Evolutionary conservation across 257 asterid genomes (phyloP).

Genomic region (Striga asiatica): DNA sequence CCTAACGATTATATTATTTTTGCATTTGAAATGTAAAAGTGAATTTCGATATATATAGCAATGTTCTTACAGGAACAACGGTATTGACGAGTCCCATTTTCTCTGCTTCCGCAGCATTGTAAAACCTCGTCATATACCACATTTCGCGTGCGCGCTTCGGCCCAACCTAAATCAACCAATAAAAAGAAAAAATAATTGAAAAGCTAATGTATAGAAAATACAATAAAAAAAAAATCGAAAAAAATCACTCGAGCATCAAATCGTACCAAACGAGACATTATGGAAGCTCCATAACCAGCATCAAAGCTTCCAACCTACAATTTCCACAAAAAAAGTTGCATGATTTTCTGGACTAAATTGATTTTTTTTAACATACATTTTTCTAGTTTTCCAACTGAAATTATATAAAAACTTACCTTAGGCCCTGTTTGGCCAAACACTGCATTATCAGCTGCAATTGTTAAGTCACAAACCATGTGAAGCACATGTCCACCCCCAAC

Average conservation of each 20-base stretch:
- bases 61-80: constrained; percentile 68
- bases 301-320: constrained; percentile 95
- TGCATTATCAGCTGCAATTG: constrained; percentile 93
- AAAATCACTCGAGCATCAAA: not conserved
- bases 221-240: not conserved
- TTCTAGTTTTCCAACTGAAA: not conserved
- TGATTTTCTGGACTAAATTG: too few relatives aligned
- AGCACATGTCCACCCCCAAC: constrained; percentile 95
- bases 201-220: not conserved
- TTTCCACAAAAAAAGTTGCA: not conserved
- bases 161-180: constrained; percentile 39
- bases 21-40: too few relatives aligned
- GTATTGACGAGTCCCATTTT: constrained; percentile 91
- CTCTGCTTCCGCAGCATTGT: constrained; percentile 80
- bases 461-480: constrained; percentile 91
- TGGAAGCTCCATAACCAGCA: constrained; percentile 94
- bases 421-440: constrained; percentile 97
- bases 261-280: constrained; percentile 82
- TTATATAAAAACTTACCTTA: constrained; percentile 27
- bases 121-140: constrained; percentile 83
- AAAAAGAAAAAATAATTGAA: not conserved
- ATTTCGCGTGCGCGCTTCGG: constrained; percentile 89
- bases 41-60: too few relatives aligned
- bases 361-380: too few relatives aligned
- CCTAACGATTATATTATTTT: too few relatives aligned